Evolutionary conservation across 176 grass and related monocot species (phyloP).

Genomic region (Phoenix dactylifera): DNA sequence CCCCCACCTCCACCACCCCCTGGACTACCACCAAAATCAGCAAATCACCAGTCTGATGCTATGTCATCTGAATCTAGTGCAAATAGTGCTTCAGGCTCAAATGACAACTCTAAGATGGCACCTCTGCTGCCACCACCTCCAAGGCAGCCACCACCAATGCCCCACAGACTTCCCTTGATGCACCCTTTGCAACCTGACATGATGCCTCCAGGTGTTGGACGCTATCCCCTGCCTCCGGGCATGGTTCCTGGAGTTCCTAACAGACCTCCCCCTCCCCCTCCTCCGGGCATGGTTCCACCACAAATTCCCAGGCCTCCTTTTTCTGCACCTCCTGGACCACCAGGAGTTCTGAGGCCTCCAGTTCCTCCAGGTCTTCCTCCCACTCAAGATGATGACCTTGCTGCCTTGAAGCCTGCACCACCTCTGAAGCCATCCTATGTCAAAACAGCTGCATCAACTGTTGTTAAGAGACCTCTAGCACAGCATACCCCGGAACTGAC

Average conservation of each 20-base stretch:
- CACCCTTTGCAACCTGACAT: conserved; percentile 60
- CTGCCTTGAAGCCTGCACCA: conserved; percentile 43
- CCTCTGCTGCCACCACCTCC: conserved; percentile 29
- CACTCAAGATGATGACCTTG: conserved; percentile 44
- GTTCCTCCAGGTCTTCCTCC: conserved; percentile 35
- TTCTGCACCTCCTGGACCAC: conserved; percentile 63
- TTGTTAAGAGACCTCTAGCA: conserved; percentile 94
- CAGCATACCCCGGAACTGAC: conserved; percentile 95
- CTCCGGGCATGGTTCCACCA: conserved; percentile 46
- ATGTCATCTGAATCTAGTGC: conserved; percentile 20
- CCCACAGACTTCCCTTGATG: conserved; percentile 44
- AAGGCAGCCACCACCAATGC: conserved; percentile 45
- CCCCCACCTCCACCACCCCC: conserved; percentile 69
- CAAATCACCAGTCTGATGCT: conserved; percentile 26
- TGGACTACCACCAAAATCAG: conserved; percentile 44
- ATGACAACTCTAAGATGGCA: conserved; percentile 26
- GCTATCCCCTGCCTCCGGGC: conserved; percentile 59
- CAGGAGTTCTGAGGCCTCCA: conserved; percentile 43
- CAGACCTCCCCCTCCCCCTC: conserved; percentile 59
- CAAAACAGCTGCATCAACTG: conserved; percentile 89
- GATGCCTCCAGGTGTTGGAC: conserved; percentile 46
- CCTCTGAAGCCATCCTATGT: conserved; percentile 95
- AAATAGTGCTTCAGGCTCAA: conserved; percentile 28
- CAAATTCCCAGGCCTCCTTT: conserved; percentile 54
- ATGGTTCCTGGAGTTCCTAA: conserved; percentile 52